phyloP scores from a whole-genome alignment of 2,329 filamentous ascomycete species.

The Venturia aucupariae region DNA sequence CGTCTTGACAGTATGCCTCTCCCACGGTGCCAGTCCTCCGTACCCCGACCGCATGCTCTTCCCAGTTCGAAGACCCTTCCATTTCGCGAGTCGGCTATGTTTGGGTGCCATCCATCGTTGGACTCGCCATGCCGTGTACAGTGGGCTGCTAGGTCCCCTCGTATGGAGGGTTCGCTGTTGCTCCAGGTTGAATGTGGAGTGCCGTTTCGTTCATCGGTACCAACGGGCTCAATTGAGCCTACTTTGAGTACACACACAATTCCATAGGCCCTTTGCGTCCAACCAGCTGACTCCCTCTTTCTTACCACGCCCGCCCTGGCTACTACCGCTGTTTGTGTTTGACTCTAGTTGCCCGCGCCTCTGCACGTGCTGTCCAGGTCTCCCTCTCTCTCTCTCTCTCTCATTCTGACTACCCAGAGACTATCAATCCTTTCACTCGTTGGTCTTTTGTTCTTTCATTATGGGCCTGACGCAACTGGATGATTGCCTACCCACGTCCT shows the following conservation, averaged over 20 bases:
- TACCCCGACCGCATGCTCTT: neutral
- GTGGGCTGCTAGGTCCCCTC: neutral
- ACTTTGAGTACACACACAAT: neutral
- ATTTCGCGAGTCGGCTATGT: slow-evolving; percentile 1
- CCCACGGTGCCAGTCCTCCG: slow-evolving; percentile 5
- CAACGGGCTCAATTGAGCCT: neutral
- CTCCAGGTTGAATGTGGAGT: neutral
- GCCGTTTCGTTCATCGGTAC: neutral
- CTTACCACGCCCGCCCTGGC: neutral
- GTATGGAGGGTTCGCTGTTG: neutral
- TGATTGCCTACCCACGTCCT: neutral
- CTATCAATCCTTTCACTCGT: neutral
- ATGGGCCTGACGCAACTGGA: neutral
- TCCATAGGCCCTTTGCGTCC: neutral
- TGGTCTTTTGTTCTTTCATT: neutral
- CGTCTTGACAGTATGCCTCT: neutral
- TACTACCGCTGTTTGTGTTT: neutral
- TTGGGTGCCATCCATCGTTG: neutral
- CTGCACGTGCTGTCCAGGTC: slow-evolving; percentile 5
- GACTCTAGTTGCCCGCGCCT: neutral
- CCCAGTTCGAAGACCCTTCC: slow-evolving; percentile 3
- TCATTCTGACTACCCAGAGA: neutral
- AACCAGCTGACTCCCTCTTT: neutral
- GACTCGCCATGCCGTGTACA: too few species aligned
- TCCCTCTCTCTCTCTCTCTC: neutral